Evolutionary conservation across 169 alveolate genomes (phyloP).

Genomic region (Cryptosporidium canis): DNA sequence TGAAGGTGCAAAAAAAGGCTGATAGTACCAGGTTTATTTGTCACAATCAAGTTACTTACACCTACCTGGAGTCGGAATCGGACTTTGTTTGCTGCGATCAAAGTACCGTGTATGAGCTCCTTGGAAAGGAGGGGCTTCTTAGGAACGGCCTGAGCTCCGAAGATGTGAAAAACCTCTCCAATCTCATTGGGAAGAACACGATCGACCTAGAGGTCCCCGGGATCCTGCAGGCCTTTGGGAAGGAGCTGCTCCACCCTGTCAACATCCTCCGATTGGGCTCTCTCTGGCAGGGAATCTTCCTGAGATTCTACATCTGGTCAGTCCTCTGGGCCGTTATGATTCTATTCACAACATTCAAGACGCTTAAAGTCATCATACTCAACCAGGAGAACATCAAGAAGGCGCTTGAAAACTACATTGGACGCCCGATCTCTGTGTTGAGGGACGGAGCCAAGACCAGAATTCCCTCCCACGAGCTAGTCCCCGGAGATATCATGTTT

Average conservation of each 20-base stretch:
- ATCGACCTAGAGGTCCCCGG: conserved; percentile 38
- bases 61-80: conserved; percentile 16
- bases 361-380: conserved; percentile 10
- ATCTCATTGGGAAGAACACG: conserved; percentile 26
- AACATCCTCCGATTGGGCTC: conserved; percentile 47
- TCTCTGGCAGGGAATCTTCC: conserved; percentile 60
- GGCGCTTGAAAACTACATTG: conserved; percentile 44
- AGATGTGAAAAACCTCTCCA: not conserved
- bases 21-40: conserved; percentile 19
- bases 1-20: conserved; percentile 1
- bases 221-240: not conserved
- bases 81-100: conserved; percentile 41
- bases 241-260: conserved; percentile 38
- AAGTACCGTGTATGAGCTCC: not conserved
- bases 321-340: conserved; percentile 22
- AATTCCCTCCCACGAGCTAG: conserved; percentile 51
- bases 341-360: not conserved
- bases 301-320: conserved; percentile 57
- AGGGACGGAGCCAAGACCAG: conserved; percentile 22
- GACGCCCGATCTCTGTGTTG: conserved; percentile 17
- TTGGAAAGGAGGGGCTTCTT: not conserved
- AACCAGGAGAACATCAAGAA: conserved; percentile 39
- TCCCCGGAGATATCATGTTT: conserved; percentile 53
- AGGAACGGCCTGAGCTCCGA: conserved; percentile 1
- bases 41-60: conserved; percentile 46